Evolutionary conservation across 768 basidiomycete genomes (phyloP).

Genomic region (Mycena maculata): DNA sequence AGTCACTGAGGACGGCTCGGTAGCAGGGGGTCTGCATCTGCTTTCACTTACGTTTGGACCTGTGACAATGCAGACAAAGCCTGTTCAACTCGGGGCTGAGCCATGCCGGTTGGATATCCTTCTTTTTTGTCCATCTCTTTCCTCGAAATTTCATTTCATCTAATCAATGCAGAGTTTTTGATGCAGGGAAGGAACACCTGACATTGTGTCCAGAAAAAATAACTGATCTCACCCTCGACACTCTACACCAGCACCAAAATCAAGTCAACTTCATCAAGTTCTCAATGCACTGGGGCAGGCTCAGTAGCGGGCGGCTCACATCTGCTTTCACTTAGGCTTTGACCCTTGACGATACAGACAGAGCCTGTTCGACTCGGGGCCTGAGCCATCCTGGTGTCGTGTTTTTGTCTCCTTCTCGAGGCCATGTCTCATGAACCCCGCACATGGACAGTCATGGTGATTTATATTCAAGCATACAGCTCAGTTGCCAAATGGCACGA

Average conservation of each 20-base stretch:
- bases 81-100: not conserved
- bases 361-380: not conserved
- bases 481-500: too few species aligned
- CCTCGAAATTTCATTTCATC: too few species aligned
- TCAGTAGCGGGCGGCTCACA: constrained; percentile 1
- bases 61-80: not conserved
- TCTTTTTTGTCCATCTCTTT: not conserved
- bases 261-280: too few species aligned
- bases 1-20: not conserved
- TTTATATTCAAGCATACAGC: not conserved
- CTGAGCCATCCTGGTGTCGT: not conserved
- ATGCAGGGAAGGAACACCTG: too few species aligned
- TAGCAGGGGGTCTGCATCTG: not conserved
- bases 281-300: not conserved
- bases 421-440: too few species aligned
- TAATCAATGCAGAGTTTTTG: too few species aligned
- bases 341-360: not conserved
- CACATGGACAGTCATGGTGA: too few species aligned
- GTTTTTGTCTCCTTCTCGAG: not conserved
- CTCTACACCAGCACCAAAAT: too few species aligned
- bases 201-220: too few species aligned
- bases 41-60: not conserved
- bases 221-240: too few species aligned
- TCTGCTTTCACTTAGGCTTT: not conserved
- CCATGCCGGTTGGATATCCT: not conserved